Conservation (phyloP, 148 eudicot species). For the Chenopodium suecicum region DNA sequence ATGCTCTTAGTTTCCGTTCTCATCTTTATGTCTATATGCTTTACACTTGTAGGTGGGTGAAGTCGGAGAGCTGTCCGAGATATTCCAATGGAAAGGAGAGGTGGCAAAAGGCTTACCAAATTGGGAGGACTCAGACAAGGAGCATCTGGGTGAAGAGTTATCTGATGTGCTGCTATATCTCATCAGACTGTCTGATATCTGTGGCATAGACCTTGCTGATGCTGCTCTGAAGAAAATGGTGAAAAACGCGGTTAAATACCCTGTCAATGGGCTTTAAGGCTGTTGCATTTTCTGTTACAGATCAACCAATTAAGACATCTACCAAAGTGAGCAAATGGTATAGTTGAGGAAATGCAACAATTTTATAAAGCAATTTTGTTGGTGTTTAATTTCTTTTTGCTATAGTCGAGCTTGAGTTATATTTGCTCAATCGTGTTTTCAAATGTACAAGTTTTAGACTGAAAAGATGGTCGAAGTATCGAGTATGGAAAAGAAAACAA, state of each 20-base stretch:
- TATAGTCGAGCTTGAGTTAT: not conserved
- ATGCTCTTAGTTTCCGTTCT: not conserved
- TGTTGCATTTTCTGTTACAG: not conserved
- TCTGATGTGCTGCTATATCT: conserved; percentile 73
- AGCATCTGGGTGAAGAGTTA: conserved; percentile 69
- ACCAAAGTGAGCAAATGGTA: not conserved
- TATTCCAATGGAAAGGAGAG: conserved; percentile 80
- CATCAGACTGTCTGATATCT: conserved; percentile 56
- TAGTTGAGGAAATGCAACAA: not conserved
- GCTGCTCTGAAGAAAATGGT: conserved; percentile 59
- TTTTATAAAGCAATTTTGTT: not conserved
- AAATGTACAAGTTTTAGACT: not conserved
- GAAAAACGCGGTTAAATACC: conserved; percentile 61
- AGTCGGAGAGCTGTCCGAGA: conserved; percentile 70
- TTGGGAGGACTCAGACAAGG: conserved; percentile 67
- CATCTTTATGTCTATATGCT: conserved; percentile 12
- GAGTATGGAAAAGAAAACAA: too few relatives aligned
- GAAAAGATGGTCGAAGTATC: too few relatives aligned
- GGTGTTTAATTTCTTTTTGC: not conserved
- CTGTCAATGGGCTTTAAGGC: conserved; percentile 25
- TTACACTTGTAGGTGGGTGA: conserved; percentile 49
- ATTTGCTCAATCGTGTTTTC: not conserved
- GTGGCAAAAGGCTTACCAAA: conserved; percentile 64
- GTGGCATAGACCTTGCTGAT: conserved; percentile 66
- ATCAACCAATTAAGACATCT: not conserved